A percentile compares a stretch with the other conserved stretches of the same genome.
These are phyloP conservation scores for Kodamaea anthophila DNA, from an alignment of 1,139 yeast genomes.

Conservation along the genomic window DNA sequence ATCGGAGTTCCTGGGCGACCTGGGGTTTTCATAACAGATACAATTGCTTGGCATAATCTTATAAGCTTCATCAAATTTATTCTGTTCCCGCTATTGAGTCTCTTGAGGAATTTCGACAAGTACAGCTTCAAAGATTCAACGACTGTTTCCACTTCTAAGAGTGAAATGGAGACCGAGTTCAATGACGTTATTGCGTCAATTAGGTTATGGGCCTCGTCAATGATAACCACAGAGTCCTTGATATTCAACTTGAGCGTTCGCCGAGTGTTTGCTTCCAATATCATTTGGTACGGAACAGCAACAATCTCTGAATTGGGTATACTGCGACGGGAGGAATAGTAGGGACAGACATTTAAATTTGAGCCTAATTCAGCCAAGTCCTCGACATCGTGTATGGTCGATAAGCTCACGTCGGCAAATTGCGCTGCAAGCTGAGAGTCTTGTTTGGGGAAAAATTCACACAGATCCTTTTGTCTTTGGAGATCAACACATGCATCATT, in stretches of 20 bases:
- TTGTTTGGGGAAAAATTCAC: conserved; percentile 44
- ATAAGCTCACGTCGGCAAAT: conserved; percentile 55
- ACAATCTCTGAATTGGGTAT: conserved; percentile 62
- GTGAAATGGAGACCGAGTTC: conserved; percentile 56
- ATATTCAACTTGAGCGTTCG: conserved; percentile 53
- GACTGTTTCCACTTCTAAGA: conserved; percentile 40
- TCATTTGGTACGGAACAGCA: conserved; percentile 79
- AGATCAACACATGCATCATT: conserved; percentile 82
- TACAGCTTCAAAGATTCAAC: conserved; percentile 49
- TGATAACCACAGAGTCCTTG: conserved; percentile 61
- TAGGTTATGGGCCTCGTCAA: conserved; percentile 92
- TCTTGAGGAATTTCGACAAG: conserved; percentile 50
- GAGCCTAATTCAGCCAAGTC: conserved; percentile 63
- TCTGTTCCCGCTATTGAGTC: conserved; percentile 70
- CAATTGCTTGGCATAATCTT: conserved; percentile 49
- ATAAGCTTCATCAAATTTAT: conserved; percentile 61
- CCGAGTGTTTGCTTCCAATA: conserved; percentile 63
- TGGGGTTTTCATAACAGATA: conserved; percentile 36
- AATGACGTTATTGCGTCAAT: conserved; percentile 70
- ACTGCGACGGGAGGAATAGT: conserved; percentile 63
- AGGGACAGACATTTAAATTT: conserved; percentile 63
- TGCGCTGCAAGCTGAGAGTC: conserved; percentile 26
- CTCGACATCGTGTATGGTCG: conserved; percentile 75
- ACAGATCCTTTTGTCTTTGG: conserved; percentile 40
- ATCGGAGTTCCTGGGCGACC: conserved; percentile 49